Conservation (phyloP, 768 basidiomycete species). For the Dendrothele bispora region DNA sequence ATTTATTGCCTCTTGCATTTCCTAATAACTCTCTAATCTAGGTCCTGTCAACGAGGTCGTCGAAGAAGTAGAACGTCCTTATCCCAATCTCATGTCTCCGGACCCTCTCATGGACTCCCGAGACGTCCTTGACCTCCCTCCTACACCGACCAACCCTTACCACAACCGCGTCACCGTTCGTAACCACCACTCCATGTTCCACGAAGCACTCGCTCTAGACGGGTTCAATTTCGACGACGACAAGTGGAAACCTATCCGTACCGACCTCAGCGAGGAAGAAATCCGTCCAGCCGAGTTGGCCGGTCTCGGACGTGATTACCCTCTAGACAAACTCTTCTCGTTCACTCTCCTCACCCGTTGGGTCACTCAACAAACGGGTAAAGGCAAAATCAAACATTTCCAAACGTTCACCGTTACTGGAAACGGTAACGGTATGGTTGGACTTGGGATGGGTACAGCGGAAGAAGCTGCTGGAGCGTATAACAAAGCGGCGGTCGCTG, state of each 20-base stretch:
- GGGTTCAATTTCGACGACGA: conserved; percentile 27
- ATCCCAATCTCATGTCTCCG: conserved; percentile 63
- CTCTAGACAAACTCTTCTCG: conserved; percentile 29
- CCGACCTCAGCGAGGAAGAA: conserved; percentile 16
- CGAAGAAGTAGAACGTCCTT: conserved; percentile 18
- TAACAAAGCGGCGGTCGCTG: conserved; percentile 61
- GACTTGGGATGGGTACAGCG: conserved; percentile 81
- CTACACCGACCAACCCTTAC: conserved; percentile 50
- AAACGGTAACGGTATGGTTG: conserved; percentile 81
- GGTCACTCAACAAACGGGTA: conserved; percentile 89
- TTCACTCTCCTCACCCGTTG: conserved; percentile 50
- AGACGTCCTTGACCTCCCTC: conserved; percentile 52
- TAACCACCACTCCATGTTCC: conserved; percentile 72
- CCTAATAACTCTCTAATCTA: background rate
- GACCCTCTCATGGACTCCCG: conserved; percentile 65
- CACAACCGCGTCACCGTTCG: conserved; percentile 65
- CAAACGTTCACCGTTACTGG: conserved; percentile 73
- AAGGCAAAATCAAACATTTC: conserved; percentile 78
- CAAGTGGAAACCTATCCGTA: conserved; percentile 22
- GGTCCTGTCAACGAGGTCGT: background rate
- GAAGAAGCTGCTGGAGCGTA: conserved; percentile 51
- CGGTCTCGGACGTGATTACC: conserved; percentile 14
- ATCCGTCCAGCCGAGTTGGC: conserved; percentile 32
- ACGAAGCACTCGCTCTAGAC: conserved; percentile 33
- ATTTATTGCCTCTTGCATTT: background rate